Percentiles rank a stretch among this genome's conserved stretches.
Evolutionary conservation across 176 grass and related monocot species (phyloP).

Genomic region (Triticum urartu): DNA sequence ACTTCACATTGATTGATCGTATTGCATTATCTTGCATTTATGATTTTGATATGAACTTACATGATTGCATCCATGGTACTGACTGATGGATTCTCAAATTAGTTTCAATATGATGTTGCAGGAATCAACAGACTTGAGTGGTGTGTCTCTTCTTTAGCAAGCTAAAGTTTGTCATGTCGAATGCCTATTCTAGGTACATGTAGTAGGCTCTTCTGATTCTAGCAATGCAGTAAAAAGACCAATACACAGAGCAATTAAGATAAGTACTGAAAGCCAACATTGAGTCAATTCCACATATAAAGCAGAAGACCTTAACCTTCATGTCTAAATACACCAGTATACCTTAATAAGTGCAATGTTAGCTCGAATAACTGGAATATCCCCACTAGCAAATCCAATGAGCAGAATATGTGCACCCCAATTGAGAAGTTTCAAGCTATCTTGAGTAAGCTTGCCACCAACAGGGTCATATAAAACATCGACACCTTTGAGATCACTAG

Average conservation of each 20-base stretch:
- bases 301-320: not conserved
- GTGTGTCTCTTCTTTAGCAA: not conserved
- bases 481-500: slow-evolving; percentile 71
- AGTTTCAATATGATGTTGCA: not conserved
- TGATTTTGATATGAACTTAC: not conserved
- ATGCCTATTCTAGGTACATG: not conserved
- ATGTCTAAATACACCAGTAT: slow-evolving; percentile 2
- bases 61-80: slow-evolving; percentile 3
- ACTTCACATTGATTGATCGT: not conserved
- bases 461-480: slow-evolving; percentile 97
- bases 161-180: not conserved
- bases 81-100: not conserved
- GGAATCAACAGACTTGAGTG: not conserved
- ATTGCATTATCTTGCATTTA: not conserved
- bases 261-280: not conserved
- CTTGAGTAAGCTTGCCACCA: slow-evolving; percentile 88
- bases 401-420: slow-evolving; percentile 94
- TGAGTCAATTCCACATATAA: not conserved
- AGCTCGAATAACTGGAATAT: slow-evolving; percentile 78
- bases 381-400: slow-evolving; percentile 96
- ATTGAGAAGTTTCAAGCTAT: slow-evolving; percentile 91
- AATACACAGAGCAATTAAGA: not conserved
- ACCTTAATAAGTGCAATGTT: slow-evolving; percentile 97
- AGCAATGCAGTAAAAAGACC: not conserved
- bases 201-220: not conserved